Conservation (phyloP, 1,139 yeast genomes). For the Candida sp. region DNA sequence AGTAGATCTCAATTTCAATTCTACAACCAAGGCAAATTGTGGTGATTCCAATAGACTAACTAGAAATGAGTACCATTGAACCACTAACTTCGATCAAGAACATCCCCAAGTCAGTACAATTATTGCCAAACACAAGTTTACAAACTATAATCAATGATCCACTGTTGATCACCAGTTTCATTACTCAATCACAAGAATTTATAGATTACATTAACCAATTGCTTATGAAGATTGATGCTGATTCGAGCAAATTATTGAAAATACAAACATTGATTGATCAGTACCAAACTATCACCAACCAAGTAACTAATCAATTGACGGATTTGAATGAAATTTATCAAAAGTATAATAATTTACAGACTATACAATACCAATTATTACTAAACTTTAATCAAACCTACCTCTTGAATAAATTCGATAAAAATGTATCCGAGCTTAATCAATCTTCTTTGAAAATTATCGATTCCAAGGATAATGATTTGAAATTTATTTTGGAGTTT, state of each 20-base stretch:
- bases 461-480: constrained; percentile 10
- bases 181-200: constrained; percentile 22
- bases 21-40: no score
- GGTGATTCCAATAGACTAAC: no score
- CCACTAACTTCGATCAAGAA: neutral
- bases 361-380: constrained; percentile 38
- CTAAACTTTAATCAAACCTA: constrained; percentile 35
- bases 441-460: constrained; percentile 19
- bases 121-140: constrained; percentile 25
- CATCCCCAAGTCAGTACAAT: constrained; percentile 20
- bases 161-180: constrained; percentile 29
- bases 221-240: constrained; percentile 14
- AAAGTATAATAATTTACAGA: constrained; percentile 34
- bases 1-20: no score
- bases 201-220: constrained; percentile 15
- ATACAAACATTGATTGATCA: constrained; percentile 21
- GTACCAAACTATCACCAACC: constrained; percentile 20
- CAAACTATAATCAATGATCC: constrained; percentile 25
- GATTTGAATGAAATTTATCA: constrained; percentile 23
- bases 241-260: constrained; percentile 19
- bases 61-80: neutral
- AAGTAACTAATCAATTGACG: constrained; percentile 23
- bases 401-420: constrained; percentile 24
- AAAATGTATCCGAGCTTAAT: constrained; percentile 22
- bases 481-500: constrained; percentile 42